Conservation (phyloP, 345 rosid species). For the Barbarea vulgaris region DNA sequence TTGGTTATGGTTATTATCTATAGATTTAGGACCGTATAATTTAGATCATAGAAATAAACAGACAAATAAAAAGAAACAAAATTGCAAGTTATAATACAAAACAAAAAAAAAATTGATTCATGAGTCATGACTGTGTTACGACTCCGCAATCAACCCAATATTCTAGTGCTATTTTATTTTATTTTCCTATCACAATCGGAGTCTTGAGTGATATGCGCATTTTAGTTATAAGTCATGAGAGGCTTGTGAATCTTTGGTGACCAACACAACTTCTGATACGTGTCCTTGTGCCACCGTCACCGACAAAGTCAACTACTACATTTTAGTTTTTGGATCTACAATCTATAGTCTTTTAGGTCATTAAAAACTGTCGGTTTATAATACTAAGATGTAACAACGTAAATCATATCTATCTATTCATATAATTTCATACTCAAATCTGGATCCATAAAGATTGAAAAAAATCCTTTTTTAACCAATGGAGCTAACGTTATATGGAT, state of each 20-base stretch:
- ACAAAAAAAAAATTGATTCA: not conserved
- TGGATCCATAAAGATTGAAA: constrained; percentile 7
- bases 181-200: not conserved
- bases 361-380: not conserved
- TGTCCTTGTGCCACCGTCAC: constrained; percentile 24
- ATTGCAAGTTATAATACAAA: not conserved
- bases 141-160: not conserved
- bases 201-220: constrained; percentile 16
- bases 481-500: not conserved
- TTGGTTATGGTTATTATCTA: not conserved
- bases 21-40: not conserved
- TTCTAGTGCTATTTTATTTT: not conserved
- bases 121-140: not conserved
- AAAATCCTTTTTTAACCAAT: not conserved
- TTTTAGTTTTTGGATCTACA: not conserved
- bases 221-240: constrained; percentile 13
- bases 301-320: constrained; percentile 15
- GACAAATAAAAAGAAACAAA: not conserved
- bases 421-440: not conserved
- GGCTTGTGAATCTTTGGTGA: constrained; percentile 33
- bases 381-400: not conserved
- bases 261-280: constrained; percentile 17
- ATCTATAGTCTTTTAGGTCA: not conserved
- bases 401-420: not conserved
- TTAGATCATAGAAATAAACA: not conserved